Evolutionary conservation across 768 basidiomycete genomes (phyloP).

Genomic region (Fomitopsis serialis): DNA sequence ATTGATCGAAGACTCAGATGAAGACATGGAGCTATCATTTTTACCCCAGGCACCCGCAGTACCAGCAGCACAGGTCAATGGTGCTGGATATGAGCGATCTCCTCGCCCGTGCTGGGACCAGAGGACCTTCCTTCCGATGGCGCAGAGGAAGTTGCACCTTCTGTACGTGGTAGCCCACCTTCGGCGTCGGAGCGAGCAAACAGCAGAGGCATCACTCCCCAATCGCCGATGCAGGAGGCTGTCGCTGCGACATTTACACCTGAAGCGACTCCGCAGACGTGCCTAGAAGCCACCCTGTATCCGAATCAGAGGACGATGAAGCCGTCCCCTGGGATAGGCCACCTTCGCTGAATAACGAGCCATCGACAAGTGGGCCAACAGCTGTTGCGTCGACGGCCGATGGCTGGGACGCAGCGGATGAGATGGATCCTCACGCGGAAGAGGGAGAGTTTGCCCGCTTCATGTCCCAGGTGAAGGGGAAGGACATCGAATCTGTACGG

Average conservation of each 20-base stretch:
- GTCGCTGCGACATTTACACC: no score
- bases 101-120: not conserved
- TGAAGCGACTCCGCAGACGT: no score
- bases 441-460: constrained; percentile 91
- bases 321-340: constrained; percentile 31
- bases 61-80: not conserved
- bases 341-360: constrained; percentile 25
- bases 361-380: constrained; percentile 10
- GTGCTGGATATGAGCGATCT: not conserved
- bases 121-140: no score
- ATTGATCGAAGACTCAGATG: constrained; percentile 20
- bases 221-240: no score
- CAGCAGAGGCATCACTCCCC: no score
- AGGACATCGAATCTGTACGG: constrained; percentile 73
- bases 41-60: not conserved
- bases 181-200: no score
- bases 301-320: not conserved
- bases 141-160: no score
- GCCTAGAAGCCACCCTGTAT: not conserved
- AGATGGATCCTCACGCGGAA: constrained; percentile 76
- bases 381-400: constrained; percentile 28
- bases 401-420: constrained; percentile 78
- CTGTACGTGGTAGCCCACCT: no score
- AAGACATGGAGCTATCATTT: constrained; percentile 34
- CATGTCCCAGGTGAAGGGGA: constrained; percentile 85